A percentile compares a stretch with the other conserved stretches of the same genome.
These are phyloP conservation scores for Kuraishia capsulata DNA, from an alignment of 805 yeast genomes.

Conservation along the genomic window DNA sequence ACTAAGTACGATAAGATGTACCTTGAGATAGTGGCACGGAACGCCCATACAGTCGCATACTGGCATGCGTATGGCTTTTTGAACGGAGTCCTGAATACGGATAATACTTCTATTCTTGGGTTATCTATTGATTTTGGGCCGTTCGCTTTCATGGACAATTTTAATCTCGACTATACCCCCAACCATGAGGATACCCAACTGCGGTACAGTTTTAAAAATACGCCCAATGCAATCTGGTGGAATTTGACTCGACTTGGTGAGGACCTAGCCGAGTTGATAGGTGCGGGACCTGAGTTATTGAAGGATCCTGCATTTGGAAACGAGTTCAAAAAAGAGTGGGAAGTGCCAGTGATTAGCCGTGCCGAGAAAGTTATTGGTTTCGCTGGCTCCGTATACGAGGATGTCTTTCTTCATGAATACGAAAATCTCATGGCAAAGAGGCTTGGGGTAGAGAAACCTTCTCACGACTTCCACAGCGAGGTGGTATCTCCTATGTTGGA, in stretches of 20 bases:
- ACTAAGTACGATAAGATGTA: constrained; percentile 65
- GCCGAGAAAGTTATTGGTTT: constrained; percentile 58
- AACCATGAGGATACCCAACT: constrained; percentile 73
- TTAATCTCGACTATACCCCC: constrained; percentile 76
- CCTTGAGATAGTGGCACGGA: constrained; percentile 59
- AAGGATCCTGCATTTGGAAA: constrained; percentile 31
- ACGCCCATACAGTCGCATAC: constrained; percentile 68
- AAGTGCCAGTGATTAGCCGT: constrained; percentile 41
- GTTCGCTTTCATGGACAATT: constrained; percentile 81
- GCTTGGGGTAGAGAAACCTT: constrained; percentile 48
- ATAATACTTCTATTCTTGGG: constrained; percentile 86
- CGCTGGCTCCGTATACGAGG: constrained; percentile 59
- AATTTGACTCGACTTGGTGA: constrained; percentile 81
- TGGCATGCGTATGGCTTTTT: constrained; percentile 92
- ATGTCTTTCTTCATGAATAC: constrained; percentile 50
- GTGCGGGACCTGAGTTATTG: constrained; percentile 51
- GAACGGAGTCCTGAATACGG: constrained; percentile 93
- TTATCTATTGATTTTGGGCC: constrained; percentile 92
- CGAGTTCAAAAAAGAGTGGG: constrained; percentile 36
- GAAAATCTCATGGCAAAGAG: constrained; percentile 49
- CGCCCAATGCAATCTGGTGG: constrained; percentile 90
- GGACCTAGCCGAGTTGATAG: constrained; percentile 70
- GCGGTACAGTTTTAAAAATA: constrained; percentile 74
- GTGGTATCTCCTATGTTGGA: constrained; percentile 54
- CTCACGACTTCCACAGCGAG: constrained; percentile 30